A percentile compares a stretch with the other conserved stretches of the same genome.
Evolutionary conservation across 2,329 filamentous ascomycete species (phyloP).

Genomic region (Stagonosporopsis cucurbitacearum): DNA sequence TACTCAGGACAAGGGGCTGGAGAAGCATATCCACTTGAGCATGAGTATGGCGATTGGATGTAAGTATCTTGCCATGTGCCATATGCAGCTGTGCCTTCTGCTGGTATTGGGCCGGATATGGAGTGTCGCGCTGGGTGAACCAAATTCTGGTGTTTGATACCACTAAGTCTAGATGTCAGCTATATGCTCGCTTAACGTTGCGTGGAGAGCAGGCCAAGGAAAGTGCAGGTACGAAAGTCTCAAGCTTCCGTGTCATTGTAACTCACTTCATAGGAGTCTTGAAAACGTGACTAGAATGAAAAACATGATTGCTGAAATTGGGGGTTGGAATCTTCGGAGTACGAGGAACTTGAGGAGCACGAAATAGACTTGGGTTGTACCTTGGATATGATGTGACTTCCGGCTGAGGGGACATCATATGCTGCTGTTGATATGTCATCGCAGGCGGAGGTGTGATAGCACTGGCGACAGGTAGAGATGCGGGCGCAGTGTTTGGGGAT

Average conservation of each 20-base stretch:
- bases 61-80: constrained; percentile 39
- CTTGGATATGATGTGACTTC: constrained; percentile 41
- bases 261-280: constrained; percentile 46
- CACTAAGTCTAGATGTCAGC: constrained; percentile 18
- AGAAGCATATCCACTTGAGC: constrained; percentile 45
- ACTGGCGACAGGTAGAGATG: constrained; percentile 22
- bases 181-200: not conserved
- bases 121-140: constrained; percentile 18
- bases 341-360: constrained; percentile 47
- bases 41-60: constrained; percentile 41
- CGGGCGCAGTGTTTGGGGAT: constrained; percentile 22
- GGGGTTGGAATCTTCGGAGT: constrained; percentile 31
- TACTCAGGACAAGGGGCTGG: constrained; percentile 36
- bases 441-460: constrained; percentile 25
- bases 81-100: constrained; percentile 27
- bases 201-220: constrained; percentile 6
- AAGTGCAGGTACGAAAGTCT: not conserved
- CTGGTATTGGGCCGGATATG: constrained; percentile 24
- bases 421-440: constrained; percentile 25
- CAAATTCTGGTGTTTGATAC: constrained; percentile 27
- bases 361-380: constrained; percentile 47
- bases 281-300: constrained; percentile 41
- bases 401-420: constrained; percentile 33
- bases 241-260: constrained; percentile 29
- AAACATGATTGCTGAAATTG: constrained; percentile 36